Evolutionary conservation across 495 filamentous ascomycete genomes (phyloP).

Genomic region (Neurospora sp.): DNA sequence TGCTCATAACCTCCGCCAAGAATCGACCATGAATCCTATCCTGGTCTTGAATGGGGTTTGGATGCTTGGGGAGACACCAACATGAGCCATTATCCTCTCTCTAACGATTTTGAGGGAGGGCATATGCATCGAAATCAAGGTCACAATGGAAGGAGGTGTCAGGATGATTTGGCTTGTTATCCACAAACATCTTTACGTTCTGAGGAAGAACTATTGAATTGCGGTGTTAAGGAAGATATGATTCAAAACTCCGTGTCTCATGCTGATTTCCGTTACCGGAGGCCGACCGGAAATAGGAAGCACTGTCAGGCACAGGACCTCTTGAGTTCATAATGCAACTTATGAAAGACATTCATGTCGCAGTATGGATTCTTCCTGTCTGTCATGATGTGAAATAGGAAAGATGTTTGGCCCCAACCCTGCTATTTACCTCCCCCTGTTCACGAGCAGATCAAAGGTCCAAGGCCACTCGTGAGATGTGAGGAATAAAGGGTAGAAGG

Average conservation of each 20-base stretch:
- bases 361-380: background rate
- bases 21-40: too few species aligned
- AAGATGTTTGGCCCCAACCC: background rate
- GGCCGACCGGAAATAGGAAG: background rate
- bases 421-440: background rate
- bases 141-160: too few species aligned
- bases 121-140: too few species aligned
- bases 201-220: too few species aligned
- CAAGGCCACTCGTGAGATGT: background rate
- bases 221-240: too few species aligned
- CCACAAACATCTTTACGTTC: too few species aligned
- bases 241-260: background rate
- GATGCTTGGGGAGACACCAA: too few species aligned
- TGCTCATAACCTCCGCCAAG: too few species aligned
- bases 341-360: background rate
- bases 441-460: background rate
- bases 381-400: background rate
- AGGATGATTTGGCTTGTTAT: too few species aligned
- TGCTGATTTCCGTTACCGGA: background rate
- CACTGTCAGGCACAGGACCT: background rate
- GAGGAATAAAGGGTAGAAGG: background rate
- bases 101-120: too few species aligned
- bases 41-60: too few species aligned
- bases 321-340: background rate
- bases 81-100: too few species aligned